A percentile compares a stretch with the other conserved stretches of the same genome.
Conservation (phyloP, 2,329 filamentous ascomycete genomes). For the Fusarium duplospermum region DNA sequence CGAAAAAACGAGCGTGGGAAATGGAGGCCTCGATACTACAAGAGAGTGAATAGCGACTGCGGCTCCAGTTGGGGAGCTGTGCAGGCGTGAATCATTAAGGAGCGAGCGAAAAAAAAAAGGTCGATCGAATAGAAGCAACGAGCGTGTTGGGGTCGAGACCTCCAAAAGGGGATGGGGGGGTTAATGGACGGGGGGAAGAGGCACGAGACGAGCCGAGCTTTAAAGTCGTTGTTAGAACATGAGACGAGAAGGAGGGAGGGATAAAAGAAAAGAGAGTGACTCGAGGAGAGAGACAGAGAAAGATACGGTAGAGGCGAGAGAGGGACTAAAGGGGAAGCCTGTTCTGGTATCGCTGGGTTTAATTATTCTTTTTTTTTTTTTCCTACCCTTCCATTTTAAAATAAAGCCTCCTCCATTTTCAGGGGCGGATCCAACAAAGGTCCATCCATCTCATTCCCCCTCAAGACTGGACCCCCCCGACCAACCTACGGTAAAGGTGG, state of each 20-base stretch:
- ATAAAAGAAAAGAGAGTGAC: conserved; percentile 21
- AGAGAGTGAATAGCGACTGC: conserved; percentile 33
- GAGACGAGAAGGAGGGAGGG: conserved; percentile 21
- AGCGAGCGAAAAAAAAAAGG: conserved; percentile 38
- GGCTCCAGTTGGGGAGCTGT: conserved; percentile 46
- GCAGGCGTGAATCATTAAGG: conserved; percentile 46
- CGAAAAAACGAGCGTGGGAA: conserved; percentile 28
- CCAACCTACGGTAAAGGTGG: not conserved
- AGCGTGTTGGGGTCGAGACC: conserved; percentile 46
- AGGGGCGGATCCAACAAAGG: conserved; percentile 45
- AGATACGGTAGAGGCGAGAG: conserved; percentile 18
- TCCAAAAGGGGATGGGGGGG: conserved; percentile 28
- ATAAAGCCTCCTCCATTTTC: conserved; percentile 43
- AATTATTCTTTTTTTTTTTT: conserved; percentile 44
- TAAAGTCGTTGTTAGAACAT: conserved; percentile 20
- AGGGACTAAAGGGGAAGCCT: conserved; percentile 39
- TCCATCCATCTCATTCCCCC: conserved; percentile 8
- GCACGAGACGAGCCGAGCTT: conserved; percentile 16
- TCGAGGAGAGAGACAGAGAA: conserved; percentile 10
- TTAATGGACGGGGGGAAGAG: not conserved
- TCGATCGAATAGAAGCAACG: conserved; percentile 38
- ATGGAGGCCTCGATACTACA: conserved; percentile 26
- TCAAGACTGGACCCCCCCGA: not conserved
- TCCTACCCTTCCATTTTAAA: conserved; percentile 40
- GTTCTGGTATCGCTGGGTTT: conserved; percentile 40